phyloP scores from a whole-genome alignment of 176 grass and related monocot species.

The Saccharum officinarum region DNA sequence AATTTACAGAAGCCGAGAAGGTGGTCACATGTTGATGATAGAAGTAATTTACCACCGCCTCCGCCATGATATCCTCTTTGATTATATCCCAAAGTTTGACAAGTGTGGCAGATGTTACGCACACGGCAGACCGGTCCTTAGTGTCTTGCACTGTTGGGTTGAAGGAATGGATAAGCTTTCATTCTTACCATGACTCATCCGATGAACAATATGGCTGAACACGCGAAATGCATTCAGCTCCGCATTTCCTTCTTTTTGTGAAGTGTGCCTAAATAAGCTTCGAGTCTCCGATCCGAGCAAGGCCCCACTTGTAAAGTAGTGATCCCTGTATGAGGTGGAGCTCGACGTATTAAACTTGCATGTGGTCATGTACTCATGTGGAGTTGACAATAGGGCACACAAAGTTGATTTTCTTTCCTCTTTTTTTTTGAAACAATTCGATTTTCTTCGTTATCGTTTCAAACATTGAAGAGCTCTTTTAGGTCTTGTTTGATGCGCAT shows the following conservation, averaged over 20 bases:
- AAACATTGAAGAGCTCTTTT: not conserved
- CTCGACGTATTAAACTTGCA: not conserved
- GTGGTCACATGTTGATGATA: no score
- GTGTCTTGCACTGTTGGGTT: not conserved
- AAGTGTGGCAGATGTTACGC: not conserved
- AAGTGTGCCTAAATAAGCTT: not conserved
- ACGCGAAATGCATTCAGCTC: conserved; percentile 19
- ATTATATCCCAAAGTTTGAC: not conserved
- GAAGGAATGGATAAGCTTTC: not conserved
- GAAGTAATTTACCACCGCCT: no score
- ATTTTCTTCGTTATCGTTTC: not conserved
- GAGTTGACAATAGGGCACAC: not conserved
- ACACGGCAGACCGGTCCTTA: not conserved
- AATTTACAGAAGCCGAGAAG: no score
- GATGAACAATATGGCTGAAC: conserved; percentile 11
- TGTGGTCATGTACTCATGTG: not conserved
- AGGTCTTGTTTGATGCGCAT: no score
- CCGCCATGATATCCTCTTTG: no score
- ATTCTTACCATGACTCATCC: not conserved
- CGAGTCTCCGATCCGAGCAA: not conserved
- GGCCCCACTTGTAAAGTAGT: not conserved
- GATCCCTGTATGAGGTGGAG: not conserved
- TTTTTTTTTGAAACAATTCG: not conserved
- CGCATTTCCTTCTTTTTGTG: not conserved
- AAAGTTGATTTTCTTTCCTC: not conserved